phyloP scores from a whole-genome alignment of 805 yeast genomes.

The Blastobotrys robertii region DNA sequence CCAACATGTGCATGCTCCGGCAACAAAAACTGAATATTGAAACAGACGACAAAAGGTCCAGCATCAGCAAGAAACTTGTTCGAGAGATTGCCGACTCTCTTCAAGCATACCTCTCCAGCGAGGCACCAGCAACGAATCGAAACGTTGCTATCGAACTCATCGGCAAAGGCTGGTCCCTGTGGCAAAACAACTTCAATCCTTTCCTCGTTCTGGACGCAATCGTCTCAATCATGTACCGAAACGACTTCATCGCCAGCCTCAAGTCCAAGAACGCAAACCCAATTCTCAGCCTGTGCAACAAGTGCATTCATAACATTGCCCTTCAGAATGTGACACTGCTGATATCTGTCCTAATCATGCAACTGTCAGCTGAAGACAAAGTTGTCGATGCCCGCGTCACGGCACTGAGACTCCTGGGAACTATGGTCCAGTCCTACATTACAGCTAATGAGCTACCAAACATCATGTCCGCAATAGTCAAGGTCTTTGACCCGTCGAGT shows the following conservation, averaged over 20 bases:
- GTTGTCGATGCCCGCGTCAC: conserved; percentile 11
- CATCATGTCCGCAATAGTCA: conserved; percentile 13
- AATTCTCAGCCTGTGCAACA: conserved; percentile 3
- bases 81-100: conserved; percentile 13
- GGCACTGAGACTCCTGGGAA: conserved; percentile 13
- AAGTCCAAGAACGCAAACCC: neutral
- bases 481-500: conserved; percentile 11
- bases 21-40: neutral
- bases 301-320: conserved; percentile 15
- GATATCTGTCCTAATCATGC: conserved; percentile 14
- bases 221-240: conserved; percentile 7
- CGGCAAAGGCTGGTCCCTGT: conserved; percentile 17
- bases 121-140: conserved; percentile 8
- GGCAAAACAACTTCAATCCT: conserved; percentile 19
- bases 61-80: neutral
- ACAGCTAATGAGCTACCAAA: conserved; percentile 11
- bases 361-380: conserved; percentile 7
- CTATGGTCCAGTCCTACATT: conserved; percentile 7
- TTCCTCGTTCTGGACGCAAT: conserved; percentile 12
- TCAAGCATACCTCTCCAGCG: conserved; percentile 10
- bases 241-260: neutral
- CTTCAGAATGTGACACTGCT: conserved; percentile 13
- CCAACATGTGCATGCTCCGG: conserved; percentile 3
- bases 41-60: neutral
- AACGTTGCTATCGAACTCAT: conserved; percentile 14